A percentile compares a stretch with the other conserved stretches of the same genome.
Conservation (phyloP, 2,329 filamentous ascomycete species). For the Fusarium sororula region DNA sequence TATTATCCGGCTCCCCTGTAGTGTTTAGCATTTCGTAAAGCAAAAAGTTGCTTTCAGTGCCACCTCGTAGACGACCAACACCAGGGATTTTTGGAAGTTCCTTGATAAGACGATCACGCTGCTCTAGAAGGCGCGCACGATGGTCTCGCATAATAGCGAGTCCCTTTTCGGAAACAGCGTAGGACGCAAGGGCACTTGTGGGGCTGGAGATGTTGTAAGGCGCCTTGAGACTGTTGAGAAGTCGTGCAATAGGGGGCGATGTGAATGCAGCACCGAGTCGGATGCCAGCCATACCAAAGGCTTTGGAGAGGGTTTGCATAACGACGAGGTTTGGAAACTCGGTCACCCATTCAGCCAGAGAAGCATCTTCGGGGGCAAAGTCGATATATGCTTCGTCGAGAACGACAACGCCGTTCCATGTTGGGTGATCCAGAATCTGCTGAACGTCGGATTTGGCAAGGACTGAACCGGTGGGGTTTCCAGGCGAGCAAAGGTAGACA, state of each 20-base stretch:
- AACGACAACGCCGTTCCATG: constrained; percentile 94
- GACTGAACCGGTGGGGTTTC: constrained; percentile 88
- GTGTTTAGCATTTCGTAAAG: constrained; percentile 86
- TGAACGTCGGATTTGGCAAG: constrained; percentile 80
- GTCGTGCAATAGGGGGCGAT: constrained; percentile 73
- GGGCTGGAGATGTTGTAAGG: constrained; percentile 95
- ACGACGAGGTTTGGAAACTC: constrained; percentile 97
- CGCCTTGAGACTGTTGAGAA: constrained; percentile 93
- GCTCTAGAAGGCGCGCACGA: constrained; percentile 73
- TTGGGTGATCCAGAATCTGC: constrained; percentile 80
- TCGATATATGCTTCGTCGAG: constrained; percentile 97
- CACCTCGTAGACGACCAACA: constrained; percentile 83
- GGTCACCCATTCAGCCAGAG: constrained; percentile 88
- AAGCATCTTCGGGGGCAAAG: constrained; percentile 80
- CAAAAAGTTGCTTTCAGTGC: constrained; percentile 85
- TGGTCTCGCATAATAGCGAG: constrained; percentile 78
- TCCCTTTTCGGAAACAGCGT: constrained; percentile 74
- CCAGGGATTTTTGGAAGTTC: constrained; percentile 81
- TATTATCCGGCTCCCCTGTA: constrained; percentile 79
- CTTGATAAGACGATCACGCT: constrained; percentile 78
- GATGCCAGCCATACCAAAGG: constrained; percentile 94
- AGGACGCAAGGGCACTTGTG: constrained; percentile 81
- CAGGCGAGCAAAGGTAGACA: constrained; percentile 91
- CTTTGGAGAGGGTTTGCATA: constrained; percentile 98
- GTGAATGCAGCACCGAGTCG: constrained; percentile 88